Evolutionary conservation across 257 asterid species (phyloP), one percentile per base, ranked within the genome.

Genomic region (Forsythia viridissima): DNA sequence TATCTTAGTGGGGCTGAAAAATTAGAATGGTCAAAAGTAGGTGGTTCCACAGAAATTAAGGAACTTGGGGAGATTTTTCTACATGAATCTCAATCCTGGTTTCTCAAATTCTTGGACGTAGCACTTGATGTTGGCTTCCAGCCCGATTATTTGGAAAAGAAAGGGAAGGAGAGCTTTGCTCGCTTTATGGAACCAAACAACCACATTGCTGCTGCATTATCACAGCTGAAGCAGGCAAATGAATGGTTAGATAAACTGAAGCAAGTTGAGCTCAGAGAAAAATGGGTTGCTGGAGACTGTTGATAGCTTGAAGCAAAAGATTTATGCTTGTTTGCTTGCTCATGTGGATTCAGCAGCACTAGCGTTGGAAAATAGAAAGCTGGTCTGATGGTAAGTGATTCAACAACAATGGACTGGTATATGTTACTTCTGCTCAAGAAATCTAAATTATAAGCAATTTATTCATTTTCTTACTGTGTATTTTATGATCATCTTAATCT

Each of bases 281-380:
- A 79, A 59, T 8, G 90, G 79, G 4, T 21, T 85, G 55, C 52
- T 77, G 21, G 92, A 87, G 74, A 90, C 69, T n/a, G 65, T 92
- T 43, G 92, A 90, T 37, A 80, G 86, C 42, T 81, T 94, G 93
- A 94, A 94, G 90, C 91, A 91, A 59, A 93, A 93, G 76, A 87
- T 91, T 20, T 94, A 94, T 74, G 77, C 91, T 2, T 94, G 98
- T 70, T 87, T 94, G 93, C 92, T 94, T 69, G 76, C 86, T 81
- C 94, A 94, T 72, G 90, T 91, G 44, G 97, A 91, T 81, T 90
- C 93, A 55, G 98, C 97, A 12, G 96, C 98, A 40, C 80, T 87
- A 81, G 97, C 98, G 79, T 80, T 94, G 87, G 97, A 89, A 81
- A 85, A 80, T 40, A 76, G 93, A 80, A 88, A 87, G 78, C 65